phyloP scores from a whole-genome alignment of 2,329 filamentous ascomycete species.

The Cercospora brassicicola region DNA sequence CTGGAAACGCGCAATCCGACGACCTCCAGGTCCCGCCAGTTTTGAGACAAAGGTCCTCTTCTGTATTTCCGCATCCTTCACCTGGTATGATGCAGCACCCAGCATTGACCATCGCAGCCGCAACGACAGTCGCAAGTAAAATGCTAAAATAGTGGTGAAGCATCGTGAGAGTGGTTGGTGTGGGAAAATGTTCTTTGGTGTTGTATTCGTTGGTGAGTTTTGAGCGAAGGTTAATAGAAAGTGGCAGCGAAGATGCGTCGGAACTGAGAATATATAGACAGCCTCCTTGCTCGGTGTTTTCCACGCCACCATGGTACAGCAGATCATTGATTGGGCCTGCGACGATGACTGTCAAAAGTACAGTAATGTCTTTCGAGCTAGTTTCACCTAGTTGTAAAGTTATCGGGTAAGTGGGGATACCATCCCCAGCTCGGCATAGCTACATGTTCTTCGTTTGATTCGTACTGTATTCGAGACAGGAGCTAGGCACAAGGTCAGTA shows the following conservation, averaged over 20 bases:
- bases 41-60: accelerated
- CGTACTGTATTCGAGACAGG: neutral
- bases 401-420: neutral
- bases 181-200: neutral
- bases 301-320: neutral
- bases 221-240: neutral
- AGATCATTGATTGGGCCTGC: neutral
- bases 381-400: neutral
- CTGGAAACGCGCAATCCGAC: neutral
- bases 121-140: neutral
- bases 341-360: neutral
- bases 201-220: neutral
- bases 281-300: neutral
- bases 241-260: neutral
- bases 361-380: neutral
- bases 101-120: neutral
- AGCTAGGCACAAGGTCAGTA: neutral
- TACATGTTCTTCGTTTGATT: neutral
- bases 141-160: neutral
- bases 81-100: neutral
- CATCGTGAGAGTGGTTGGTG: neutral
- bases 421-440: neutral
- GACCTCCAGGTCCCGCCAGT: neutral
- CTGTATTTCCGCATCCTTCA: neutral
- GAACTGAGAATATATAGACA: neutral